Conservation (phyloP, 331 rosid genomes). For the Saraca asoca region DNA sequence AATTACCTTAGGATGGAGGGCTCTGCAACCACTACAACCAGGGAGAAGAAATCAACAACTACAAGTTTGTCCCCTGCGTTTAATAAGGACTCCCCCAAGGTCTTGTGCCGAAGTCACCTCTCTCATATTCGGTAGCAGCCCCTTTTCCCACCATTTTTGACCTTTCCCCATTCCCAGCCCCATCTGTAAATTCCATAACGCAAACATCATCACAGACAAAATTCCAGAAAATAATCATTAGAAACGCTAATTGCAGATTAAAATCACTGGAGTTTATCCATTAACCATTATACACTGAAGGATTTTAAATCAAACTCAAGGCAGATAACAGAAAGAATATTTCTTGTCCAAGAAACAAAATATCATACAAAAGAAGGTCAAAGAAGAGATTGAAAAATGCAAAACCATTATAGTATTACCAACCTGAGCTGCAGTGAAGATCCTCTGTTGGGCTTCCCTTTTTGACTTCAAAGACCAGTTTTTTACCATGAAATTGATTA, state of each 20-base stretch:
- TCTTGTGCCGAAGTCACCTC: slow-evolving; percentile 73
- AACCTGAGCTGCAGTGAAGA: slow-evolving; percentile 55
- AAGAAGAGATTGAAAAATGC: background rate
- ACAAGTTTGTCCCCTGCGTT: slow-evolving; percentile 82
- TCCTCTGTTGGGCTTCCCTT: slow-evolving; percentile 31
- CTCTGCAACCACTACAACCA: slow-evolving; percentile 95
- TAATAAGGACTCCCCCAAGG: slow-evolving; percentile 66
- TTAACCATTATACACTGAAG: too few relatives aligned
- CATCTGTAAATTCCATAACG: slow-evolving; percentile 40
- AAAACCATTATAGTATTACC: slow-evolving; percentile 18
- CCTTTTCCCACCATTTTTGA: slow-evolving; percentile 91
- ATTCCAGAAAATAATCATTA: background rate
- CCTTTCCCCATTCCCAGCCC: slow-evolving; percentile 56
- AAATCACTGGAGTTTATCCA: too few relatives aligned
- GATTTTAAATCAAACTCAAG: too few relatives aligned
- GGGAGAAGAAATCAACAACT: slow-evolving; percentile 87
- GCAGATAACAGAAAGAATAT: too few relatives aligned
- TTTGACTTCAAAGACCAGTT: slow-evolving; percentile 36
- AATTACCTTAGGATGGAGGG: slow-evolving; percentile 88
- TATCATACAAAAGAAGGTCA: background rate
- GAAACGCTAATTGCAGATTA: too few relatives aligned
- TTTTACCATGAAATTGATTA: slow-evolving; percentile 49
- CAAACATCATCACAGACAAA: background rate
- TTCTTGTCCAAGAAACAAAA: background rate
- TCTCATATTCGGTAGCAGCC: slow-evolving; percentile 70